These are phyloP conservation scores for Suillus spraguei DNA, from an alignment of 768 basidiomycete genomes.

Conservation along the genomic window DNA sequence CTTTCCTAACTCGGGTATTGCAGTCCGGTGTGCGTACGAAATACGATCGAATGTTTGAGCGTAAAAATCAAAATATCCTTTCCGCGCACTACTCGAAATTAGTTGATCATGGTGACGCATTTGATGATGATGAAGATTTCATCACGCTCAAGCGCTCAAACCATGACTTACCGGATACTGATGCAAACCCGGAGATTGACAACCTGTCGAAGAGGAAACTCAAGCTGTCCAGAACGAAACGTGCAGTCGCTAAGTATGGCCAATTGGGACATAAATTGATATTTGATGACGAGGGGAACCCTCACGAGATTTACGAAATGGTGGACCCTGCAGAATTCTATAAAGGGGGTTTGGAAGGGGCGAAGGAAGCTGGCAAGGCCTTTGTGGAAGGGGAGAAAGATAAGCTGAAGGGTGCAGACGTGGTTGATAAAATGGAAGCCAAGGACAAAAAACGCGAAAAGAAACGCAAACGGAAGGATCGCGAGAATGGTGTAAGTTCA, in stretches of 20 bases:
- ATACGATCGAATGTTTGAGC: slow-evolving; percentile 97
- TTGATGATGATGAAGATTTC: slow-evolving; percentile 74
- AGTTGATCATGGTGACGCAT: slow-evolving; percentile 62
- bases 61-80: slow-evolving; percentile 92
- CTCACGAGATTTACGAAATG: slow-evolving; percentile 85
- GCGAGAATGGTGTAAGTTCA: slow-evolving; percentile 47
- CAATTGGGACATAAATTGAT: slow-evolving; percentile 72
- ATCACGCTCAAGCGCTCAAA: slow-evolving; percentile 92
- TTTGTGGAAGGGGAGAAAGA: slow-evolving; percentile 77
- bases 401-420: slow-evolving; percentile 71
- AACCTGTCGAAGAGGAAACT: slow-evolving; percentile 88
- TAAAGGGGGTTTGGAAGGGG: slow-evolving; percentile 64
- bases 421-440: slow-evolving; percentile 78
- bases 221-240: slow-evolving; percentile 74
- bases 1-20: neutral
- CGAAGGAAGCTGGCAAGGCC: slow-evolving; percentile 61
- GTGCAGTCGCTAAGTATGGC: slow-evolving; percentile 62
- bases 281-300: slow-evolving; percentile 86
- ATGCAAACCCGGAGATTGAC: slow-evolving; percentile 38
- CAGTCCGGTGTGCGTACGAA: slow-evolving; percentile 74
- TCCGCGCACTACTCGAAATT: slow-evolving; percentile 91
- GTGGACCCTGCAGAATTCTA: slow-evolving; percentile 74
- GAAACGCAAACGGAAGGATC: slow-evolving; percentile 89
- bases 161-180: slow-evolving; percentile 60
- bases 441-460: slow-evolving; percentile 89